Conservation (phyloP, 1,284 basidiomycete species). For the Austroboletus niveus region DNA sequence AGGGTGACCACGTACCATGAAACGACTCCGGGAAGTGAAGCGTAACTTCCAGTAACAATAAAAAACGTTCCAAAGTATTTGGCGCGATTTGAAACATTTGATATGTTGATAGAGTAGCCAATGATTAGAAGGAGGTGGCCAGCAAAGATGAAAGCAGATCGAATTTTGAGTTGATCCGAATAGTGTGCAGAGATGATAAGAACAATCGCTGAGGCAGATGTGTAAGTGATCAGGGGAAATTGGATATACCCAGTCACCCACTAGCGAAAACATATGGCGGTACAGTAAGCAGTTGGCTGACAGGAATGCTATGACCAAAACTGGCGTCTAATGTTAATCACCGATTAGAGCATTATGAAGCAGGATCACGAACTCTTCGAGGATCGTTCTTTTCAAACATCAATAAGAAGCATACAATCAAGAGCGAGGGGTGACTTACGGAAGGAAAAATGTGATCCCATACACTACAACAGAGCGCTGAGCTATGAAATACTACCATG, state of each 20-base stretch:
- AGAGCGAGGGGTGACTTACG: constrained; percentile 40
- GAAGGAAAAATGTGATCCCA: constrained; percentile 65
- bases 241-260: constrained; percentile 29
- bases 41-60: constrained; percentile 50
- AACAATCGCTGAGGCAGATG: constrained; percentile 44
- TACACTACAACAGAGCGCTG: constrained; percentile 35
- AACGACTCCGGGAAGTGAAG: constrained; percentile 59
- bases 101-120: constrained; percentile 43
- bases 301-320: constrained; percentile 54
- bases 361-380: constrained; percentile 43
- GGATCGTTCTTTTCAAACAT: constrained; percentile 50
- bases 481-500: neutral
- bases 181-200: constrained; percentile 52
- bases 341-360: neutral
- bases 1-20: constrained; percentile 47
- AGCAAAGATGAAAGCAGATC: constrained; percentile 59
- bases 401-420: neutral
- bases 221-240: neutral
- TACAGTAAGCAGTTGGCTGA: constrained; percentile 67
- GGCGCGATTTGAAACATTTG: neutral
- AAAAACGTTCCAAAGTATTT: neutral
- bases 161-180: constrained; percentile 58
- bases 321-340: constrained; percentile 27
- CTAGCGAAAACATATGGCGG: constrained; percentile 69
- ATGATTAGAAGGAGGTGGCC: constrained; percentile 53